A percentile compares a stretch with the other conserved stretches of the same genome.
phyloP scores from a whole-genome alignment of 805 yeast species.

The Saturnispora quitensis region DNA sequence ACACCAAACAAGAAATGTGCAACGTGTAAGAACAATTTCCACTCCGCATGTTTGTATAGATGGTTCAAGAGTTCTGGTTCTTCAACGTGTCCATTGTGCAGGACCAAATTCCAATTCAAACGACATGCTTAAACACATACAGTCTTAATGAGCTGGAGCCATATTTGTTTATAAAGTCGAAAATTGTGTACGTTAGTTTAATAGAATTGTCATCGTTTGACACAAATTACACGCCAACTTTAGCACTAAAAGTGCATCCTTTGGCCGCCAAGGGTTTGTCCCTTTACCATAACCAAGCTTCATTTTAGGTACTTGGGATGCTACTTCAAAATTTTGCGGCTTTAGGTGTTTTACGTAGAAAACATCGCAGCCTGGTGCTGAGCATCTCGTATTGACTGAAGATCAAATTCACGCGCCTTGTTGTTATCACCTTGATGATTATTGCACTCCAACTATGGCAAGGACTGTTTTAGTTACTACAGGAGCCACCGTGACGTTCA shows the following conservation, averaged over 20 bases:
- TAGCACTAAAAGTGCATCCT: not conserved
- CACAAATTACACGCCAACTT: no score
- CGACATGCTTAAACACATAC: slow-evolving; percentile 16
- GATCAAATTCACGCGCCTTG: not conserved
- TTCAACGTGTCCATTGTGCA: slow-evolving; percentile 91
- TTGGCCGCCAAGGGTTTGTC: no score
- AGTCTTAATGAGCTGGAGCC: not conserved
- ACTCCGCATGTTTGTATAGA: slow-evolving; percentile 88
- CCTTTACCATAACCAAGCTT: no score
- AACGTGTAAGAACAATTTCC: slow-evolving; percentile 90
- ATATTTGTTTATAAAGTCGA: no score
- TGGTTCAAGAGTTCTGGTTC: slow-evolving; percentile 96
- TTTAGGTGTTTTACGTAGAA: no score
- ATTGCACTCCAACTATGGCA: slow-evolving; percentile 5
- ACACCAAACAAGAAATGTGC: slow-evolving; percentile 82
- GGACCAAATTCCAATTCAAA: slow-evolving; percentile 34
- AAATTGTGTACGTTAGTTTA: no score
- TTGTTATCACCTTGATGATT: not conserved
- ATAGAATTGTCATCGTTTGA: not conserved
- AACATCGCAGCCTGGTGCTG: not conserved
- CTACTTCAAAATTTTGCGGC: no score
- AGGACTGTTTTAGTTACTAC: slow-evolving; percentile 52
- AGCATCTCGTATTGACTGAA: not conserved
- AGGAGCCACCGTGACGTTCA: slow-evolving; percentile 88
- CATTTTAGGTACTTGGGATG: no score